Evolutionary conservation across 441 rosid genomes (phyloP), one percentile per base, ranked within the genome.

Genomic region (Eruca vesicaria): DNA sequence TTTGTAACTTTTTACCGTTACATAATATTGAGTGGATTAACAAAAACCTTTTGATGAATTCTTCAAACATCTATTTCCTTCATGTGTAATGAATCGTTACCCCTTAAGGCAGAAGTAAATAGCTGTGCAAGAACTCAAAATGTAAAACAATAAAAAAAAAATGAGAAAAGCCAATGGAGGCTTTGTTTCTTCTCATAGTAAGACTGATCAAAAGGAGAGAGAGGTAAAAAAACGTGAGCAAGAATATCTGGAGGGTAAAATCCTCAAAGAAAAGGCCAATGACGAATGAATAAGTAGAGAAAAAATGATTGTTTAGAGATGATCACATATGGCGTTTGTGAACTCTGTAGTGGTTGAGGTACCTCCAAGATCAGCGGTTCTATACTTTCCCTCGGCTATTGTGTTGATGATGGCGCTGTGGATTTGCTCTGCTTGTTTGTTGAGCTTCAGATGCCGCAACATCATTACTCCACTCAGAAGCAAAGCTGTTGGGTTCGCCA

Each of bases 401-500:
- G 99, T 93, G 61, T 79, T 80, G 57, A 96, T 84, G 78, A 93
- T 86, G 4, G 98, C 99, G 29, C 86, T 60, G 68, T 91, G 95
- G 63, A 96, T 91, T 78, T 82, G 77, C 26, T 93, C 94, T 8
- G 99, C 98, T 82, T 91, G 87, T 52, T 93, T 87, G 65, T 86
- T 81, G 62, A 90, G 85, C 75, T 90, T 85, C 68, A 93, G 81
- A 78, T 93, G 99, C 53, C 89, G 93, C 84, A 96, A 81, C 98
- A 96, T 93, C 69, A 89, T 74, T 52, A 96, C 97, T 28, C 90
- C 76, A 73, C 97, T 93, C 85, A 91, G 72, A 68, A 93, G 83
- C 83, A 93, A 80, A 52, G 99, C 99, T 50, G 98, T 93, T 10
- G 99, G 97, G 75, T 96, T 96, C 19, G 99, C 99, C 89, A 91